Conservation (phyloP, 352 stramenopile genomes). For the Globisporangium spiculum region DNA sequence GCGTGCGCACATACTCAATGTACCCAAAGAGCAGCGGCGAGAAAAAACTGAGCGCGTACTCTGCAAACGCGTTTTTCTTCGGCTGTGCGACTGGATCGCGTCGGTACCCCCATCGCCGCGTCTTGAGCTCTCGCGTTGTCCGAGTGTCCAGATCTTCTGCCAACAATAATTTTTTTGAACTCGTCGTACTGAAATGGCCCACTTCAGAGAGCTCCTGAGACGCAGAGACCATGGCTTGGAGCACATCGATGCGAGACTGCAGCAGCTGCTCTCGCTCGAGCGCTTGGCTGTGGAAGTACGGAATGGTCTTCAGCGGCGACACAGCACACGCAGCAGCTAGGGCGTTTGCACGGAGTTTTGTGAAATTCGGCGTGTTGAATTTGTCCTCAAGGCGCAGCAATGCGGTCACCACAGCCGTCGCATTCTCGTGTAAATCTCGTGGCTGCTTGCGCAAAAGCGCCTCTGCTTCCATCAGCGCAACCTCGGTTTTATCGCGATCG, state of each 20-base stretch:
- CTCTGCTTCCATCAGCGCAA: slow-evolving; percentile 53
- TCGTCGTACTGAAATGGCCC: slow-evolving; percentile 26
- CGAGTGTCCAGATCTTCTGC: slow-evolving; percentile 37
- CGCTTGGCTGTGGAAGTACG: slow-evolving; percentile 60
- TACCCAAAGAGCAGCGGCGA: slow-evolving; percentile 76
- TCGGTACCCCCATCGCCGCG: slow-evolving; percentile 64
- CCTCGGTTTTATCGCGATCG: slow-evolving; percentile 54
- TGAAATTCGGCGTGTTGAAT: slow-evolving; percentile 61
- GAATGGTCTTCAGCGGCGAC: slow-evolving; percentile 37
- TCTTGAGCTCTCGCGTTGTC: slow-evolving; percentile 60
- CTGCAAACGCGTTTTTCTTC: slow-evolving; percentile 65
- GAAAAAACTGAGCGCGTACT: slow-evolving; percentile 66
- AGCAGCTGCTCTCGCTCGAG: slow-evolving; percentile 75
- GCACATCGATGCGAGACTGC: slow-evolving; percentile 63
- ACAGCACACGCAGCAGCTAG: slow-evolving; percentile 49
- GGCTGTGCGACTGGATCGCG: slow-evolving; percentile 40
- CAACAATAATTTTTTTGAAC: slow-evolving; percentile 38
- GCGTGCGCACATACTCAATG: slow-evolving; percentile 45
- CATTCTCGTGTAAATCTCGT: slow-evolving; percentile 63
- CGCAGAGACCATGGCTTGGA: slow-evolving; percentile 53
- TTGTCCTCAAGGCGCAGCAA: slow-evolving; percentile 74
- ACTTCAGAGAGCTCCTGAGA: slow-evolving; percentile 66
- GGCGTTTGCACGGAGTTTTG: slow-evolving; percentile 35
- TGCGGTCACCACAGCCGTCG: slow-evolving; percentile 44
- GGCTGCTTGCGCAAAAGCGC: slow-evolving; percentile 47